Evolutionary conservation across 2,329 filamentous ascomycete species (phyloP).

Genomic region (Monilinia fructigena): DNA sequence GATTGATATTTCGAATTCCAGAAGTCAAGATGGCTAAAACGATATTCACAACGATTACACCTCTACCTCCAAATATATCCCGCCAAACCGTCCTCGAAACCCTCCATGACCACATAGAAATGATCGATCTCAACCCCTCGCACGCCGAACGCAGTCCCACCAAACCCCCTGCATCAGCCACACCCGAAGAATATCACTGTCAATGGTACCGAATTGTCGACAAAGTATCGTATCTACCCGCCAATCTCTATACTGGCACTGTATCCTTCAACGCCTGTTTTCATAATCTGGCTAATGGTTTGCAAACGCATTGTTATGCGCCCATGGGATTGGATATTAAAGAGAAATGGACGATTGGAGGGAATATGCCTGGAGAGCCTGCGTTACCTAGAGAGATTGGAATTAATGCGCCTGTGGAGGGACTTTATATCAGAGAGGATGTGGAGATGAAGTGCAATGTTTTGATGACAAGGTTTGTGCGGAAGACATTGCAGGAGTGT

Average conservation of each 20-base stretch:
- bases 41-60: constrained; percentile 77
- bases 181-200: constrained; percentile 69
- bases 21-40: constrained; percentile 42
- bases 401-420: constrained; percentile 61
- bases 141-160: constrained; percentile 70
- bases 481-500: constrained; percentile 77
- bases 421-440: constrained; percentile 79
- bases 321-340: constrained; percentile 78
- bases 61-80: constrained; percentile 66
- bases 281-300: constrained; percentile 66
- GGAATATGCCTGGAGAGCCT: constrained; percentile 68
- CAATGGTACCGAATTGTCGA: constrained; percentile 80
- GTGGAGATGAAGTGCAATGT: constrained; percentile 80
- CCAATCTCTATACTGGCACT: constrained; percentile 59
- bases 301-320: constrained; percentile 82
- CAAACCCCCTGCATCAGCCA: constrained; percentile 63
- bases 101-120: constrained; percentile 74
- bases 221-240: constrained; percentile 71
- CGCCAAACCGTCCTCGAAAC: constrained; percentile 69
- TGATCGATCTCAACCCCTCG: constrained; percentile 66
- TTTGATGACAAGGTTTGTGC: constrained; percentile 73
- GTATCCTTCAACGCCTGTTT: constrained; percentile 80
- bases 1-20: background rate
- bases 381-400: constrained; percentile 66
- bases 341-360: constrained; percentile 74